Conservation (phyloP, 345 rosid genomes). For the Rhizophora mangle region DNA sequence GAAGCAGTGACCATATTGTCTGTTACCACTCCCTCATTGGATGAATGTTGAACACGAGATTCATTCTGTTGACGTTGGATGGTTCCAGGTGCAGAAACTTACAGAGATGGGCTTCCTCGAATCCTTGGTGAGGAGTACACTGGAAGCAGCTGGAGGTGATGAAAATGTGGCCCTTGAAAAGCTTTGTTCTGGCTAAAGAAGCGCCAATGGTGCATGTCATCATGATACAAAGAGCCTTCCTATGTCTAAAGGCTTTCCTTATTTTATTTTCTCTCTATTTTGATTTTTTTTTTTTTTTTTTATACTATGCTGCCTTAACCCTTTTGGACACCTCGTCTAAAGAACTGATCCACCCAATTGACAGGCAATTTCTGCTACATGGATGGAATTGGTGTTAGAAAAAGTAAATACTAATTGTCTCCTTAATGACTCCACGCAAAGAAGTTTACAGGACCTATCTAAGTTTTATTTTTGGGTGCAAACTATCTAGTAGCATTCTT, state of each 20-base stretch:
- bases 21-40: background rate
- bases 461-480: background rate
- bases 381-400: background rate
- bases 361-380: background rate
- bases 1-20: background rate
- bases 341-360: background rate
- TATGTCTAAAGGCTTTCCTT: slow-evolving; percentile 7
- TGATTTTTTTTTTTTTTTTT: background rate
- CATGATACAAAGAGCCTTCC: slow-evolving; percentile 2
- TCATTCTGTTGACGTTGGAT: slow-evolving; percentile 14
- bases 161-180: slow-evolving; percentile 94
- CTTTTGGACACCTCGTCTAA: background rate
- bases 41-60: background rate
- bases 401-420: background rate
- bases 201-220: background rate
- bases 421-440: background rate
- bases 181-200: slow-evolving; percentile 54
- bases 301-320: background rate
- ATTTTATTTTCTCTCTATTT: background rate
- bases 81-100: slow-evolving; percentile 68
- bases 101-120: slow-evolving; percentile 97
- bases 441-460: background rate
- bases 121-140: slow-evolving; percentile 65
- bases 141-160: slow-evolving; percentile 86
- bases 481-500: too few species aligned